Evolutionary conservation across 2,329 filamentous ascomycete genomes (phyloP), one percentile per base, ranked within the genome.

Genomic region (Chalara sp.): DNA sequence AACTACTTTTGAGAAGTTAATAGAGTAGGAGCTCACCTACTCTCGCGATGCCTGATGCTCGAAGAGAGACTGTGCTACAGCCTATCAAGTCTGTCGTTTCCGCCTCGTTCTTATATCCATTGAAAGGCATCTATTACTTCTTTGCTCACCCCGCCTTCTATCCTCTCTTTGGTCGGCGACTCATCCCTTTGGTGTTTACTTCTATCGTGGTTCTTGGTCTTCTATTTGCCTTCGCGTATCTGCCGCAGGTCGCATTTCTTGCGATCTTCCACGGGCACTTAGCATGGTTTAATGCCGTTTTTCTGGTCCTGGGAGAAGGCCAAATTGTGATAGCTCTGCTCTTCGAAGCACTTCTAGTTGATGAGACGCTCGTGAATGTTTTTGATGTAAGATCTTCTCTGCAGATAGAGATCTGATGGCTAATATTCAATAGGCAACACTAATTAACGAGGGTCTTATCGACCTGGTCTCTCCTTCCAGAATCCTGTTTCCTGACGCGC

Each of bases 181-280:
- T 99, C 3, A 70, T 97, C 0, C 91, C 92, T 0, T 77, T 95
- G 31, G 80, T 87, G 3, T 72, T 96, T 11, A 84, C 96, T 10
- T 96, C 91, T 0, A 72, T 85, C 11, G 81, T 93, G 49, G 86
- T 96, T 11, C 88, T 96, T 55, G 72, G 84, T n/a, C 74, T 95
- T 21, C 80, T 97, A 21, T 97, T 97, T 68, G 75, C 89, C 10
- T 95, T 93, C 68, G 76, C 89, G 1, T 97, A 95, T 60, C 71
- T 96, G 3, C 92, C 92, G 0, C 89, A 97, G 65, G 89, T 89
- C 50, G 87, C 88, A 1, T 88, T 99, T 62, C 78, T 99, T 28
- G 84, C 87, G 12, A 80, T 97, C 58, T 97, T 96, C 67, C 91
- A 97, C 61, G 87, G 87, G 28, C 79, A 82, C 53, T 84, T 84